These are phyloP conservation scores for Flaveria robusta DNA, from an alignment of 129 eudicot species.

Conservation along the genomic window DNA sequence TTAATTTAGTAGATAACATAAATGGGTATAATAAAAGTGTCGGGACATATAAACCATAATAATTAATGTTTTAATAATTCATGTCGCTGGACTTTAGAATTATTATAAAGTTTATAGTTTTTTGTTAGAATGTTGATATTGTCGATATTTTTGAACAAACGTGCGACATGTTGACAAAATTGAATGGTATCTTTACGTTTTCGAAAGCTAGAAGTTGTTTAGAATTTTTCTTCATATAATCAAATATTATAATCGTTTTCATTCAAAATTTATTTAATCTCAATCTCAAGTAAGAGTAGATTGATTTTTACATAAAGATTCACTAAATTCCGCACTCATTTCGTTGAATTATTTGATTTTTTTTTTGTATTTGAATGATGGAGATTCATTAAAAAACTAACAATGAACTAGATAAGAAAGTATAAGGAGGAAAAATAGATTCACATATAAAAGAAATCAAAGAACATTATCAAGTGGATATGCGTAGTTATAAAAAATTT, in stretches of 20 bases:
- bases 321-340: background rate
- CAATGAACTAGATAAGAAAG: too few relatives aligned
- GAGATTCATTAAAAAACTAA: too few relatives aligned
- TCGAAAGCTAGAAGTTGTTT: background rate
- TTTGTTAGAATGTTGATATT: background rate
- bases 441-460: too few relatives aligned
- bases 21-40: background rate
- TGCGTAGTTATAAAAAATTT: too few relatives aligned
- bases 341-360: too few relatives aligned
- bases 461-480: too few relatives aligned
- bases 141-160: background rate
- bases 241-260: background rate
- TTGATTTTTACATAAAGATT: background rate
- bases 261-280: background rate
- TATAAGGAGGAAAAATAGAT: too few relatives aligned
- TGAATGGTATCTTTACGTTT: background rate
- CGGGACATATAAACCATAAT: background rate
- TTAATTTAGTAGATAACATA: constrained; percentile 9
- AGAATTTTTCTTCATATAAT: background rate
- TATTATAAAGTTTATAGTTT: background rate
- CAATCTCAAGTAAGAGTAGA: background rate
- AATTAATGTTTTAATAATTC: background rate
- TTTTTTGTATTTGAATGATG: too few relatives aligned
- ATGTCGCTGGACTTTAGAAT: background rate
- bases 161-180: background rate